Evolutionary conservation across 1,284 basidiomycete genomes (phyloP).

Genomic region (Cystobasidiaceae sp.): DNA sequence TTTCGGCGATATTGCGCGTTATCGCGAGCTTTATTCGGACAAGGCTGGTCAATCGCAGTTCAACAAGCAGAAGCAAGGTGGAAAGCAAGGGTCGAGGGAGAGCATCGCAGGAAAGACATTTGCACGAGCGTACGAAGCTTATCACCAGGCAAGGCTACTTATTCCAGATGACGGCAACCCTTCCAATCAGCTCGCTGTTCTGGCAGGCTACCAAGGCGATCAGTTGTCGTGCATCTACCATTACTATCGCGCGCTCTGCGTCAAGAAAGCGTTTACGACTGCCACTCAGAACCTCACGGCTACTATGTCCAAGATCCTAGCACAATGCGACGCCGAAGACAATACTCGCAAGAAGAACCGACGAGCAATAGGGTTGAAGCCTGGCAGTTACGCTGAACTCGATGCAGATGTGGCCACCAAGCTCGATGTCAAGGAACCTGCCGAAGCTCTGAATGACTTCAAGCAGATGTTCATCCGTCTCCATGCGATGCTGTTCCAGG

Average conservation of each 20-base stretch:
- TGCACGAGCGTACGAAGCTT: conserved; percentile 69
- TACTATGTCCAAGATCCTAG: conserved; percentile 60
- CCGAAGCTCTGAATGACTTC: conserved; percentile 56
- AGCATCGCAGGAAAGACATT: conserved; percentile 57
- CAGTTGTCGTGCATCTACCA: conserved; percentile 73
- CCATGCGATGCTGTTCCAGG: conserved; percentile 47
- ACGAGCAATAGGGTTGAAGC: conserved; percentile 2
- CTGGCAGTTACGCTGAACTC: conserved; percentile 15
- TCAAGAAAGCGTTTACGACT: conserved; percentile 76
- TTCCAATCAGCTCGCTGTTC: conserved; percentile 90
- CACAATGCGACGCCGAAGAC: conserved; percentile 22
- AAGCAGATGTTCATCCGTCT: conserved; percentile 66
- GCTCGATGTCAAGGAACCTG: conserved; percentile 37
- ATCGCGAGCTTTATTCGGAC: conserved; percentile 70
- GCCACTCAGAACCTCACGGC: conserved; percentile 77
- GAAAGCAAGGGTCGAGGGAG: conserved; percentile 39
- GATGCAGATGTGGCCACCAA: background rate
- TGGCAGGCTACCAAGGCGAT: conserved; percentile 77
- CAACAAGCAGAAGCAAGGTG: conserved; percentile 31
- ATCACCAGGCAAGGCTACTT: conserved; percentile 73
- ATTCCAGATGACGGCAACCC: conserved; percentile 74
- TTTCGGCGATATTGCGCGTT: conserved; percentile 87
- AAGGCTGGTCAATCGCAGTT: background rate
- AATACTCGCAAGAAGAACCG: background rate
- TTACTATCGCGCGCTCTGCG: conserved; percentile 87